Conservation (phyloP, 2,329 filamentous ascomycete species). For the Ophiostoma quercus region DNA sequence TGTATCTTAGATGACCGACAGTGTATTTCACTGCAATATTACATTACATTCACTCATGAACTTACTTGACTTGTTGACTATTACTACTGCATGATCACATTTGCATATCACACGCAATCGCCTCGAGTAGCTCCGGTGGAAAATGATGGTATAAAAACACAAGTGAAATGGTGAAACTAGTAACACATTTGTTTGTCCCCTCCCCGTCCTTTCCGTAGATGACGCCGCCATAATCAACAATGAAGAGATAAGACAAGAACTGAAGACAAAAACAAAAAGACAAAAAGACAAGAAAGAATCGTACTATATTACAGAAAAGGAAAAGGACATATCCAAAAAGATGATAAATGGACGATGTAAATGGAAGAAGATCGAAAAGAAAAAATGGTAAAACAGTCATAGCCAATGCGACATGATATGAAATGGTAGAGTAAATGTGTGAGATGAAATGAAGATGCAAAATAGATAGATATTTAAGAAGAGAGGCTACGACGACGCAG, state of each 20-base stretch:
- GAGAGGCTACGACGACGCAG: conserved; percentile 4
- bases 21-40: conserved; percentile 3
- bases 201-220: conserved; percentile 14
- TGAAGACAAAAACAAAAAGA: no score
- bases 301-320: conserved; percentile 14
- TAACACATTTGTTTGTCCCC: conserved; percentile 10
- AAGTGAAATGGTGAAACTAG: background rate
- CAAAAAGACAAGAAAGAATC: background rate
- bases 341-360: background rate
- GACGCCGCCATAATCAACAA: conserved; percentile 8
- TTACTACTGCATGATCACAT: no score
- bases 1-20: background rate
- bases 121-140: background rate
- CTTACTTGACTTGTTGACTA: background rate
- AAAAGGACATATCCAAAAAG: background rate
- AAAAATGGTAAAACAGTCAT: background rate
- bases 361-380: background rate
- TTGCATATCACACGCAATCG: background rate
- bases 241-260: no score
- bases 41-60: background rate
- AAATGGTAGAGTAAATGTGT: conserved; percentile 6
- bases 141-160: background rate
- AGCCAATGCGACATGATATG: conserved; percentile 7
- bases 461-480: background rate
- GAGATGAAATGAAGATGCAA: conserved; percentile 4